phyloP scores from a whole-genome alignment of 306 rosid species.

The Vigna mungo region DNA sequence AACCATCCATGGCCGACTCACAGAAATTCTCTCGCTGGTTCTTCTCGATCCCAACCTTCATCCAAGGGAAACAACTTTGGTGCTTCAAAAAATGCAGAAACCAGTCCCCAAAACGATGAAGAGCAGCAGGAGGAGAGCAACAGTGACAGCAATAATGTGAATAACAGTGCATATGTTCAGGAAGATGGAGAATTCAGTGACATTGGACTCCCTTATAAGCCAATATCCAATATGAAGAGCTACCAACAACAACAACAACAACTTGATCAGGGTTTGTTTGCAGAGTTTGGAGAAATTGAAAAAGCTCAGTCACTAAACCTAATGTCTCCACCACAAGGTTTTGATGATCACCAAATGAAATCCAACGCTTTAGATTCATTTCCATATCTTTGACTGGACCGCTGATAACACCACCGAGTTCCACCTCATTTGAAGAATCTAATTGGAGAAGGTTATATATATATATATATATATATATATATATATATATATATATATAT shows the following conservation, averaged over 20 bases:
- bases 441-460: slow-evolving; percentile 44
- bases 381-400: slow-evolving; percentile 63
- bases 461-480: not conserved
- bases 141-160: slow-evolving; percentile 40
- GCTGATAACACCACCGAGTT: slow-evolving; percentile 37
- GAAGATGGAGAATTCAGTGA: slow-evolving; percentile 55
- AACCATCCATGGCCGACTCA: slow-evolving; percentile 96
- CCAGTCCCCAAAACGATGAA: slow-evolving; percentile 22
- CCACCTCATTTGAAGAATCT: slow-evolving; percentile 40
- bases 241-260: not conserved
- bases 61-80: slow-evolving; percentile 23
- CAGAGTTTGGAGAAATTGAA: slow-evolving; percentile 64
- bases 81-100: slow-evolving; percentile 12
- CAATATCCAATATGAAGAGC: slow-evolving; percentile 32
- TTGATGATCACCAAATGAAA: slow-evolving; percentile 48
- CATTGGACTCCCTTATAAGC: slow-evolving; percentile 48
- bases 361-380: slow-evolving; percentile 64
- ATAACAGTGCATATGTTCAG: slow-evolving; percentile 39
- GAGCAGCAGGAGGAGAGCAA: slow-evolving; percentile 47
- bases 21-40: slow-evolving; percentile 79
- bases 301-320: slow-evolving; percentile 60
- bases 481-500: too few relatives aligned
- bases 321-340: slow-evolving; percentile 9
- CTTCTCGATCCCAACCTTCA: slow-evolving; percentile 65
- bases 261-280: slow-evolving; percentile 59